Base-by-base conservation (phyloP, 352 stramenopile species). In the Pythium biforme region DNA sequence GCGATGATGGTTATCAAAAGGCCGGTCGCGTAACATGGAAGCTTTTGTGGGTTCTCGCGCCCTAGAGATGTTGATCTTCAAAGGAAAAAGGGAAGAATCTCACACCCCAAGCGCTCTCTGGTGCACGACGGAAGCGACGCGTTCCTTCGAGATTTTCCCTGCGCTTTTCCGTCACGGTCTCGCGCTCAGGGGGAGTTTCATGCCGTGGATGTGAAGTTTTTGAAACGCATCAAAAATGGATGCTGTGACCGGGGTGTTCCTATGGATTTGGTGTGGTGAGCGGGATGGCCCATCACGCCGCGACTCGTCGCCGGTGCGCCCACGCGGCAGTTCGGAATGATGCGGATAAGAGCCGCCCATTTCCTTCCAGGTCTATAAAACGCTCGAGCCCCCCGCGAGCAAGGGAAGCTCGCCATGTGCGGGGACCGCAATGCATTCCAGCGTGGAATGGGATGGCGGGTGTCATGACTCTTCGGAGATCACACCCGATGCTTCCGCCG, bases 1-100 rank as follows among this genome's bases (percentile, higher is more conserved):
- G 54, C 40, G 4, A 23, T 58, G 63, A 70, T 70, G 63, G 63
- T 54, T 65, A 70, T 70, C 63, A 70, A 70, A 53, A 34, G 5
- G 20, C 19, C 19, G n/a, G 23, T 59, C 48, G 43, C 29, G 48
- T 34, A 59, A 56, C 57, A 40, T 62, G 27, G 45, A 62, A 59
- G 39, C 12, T 59, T 33, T 7, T 56, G 29, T 19, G 37, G 12
- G 37, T n/a, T 20, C 37, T 19, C 11, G 11, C 37, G 37, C 14
- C 37, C 11, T 12, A 37, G 8, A n/a, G n/a, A n/a, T n/a, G n/a
- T n/a, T n/a, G n/a, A n/a, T n/a, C n/a, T n/a, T n/a, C n/a, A n/a
- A n/a, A 37, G 14, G 31, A 37, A 11, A 37, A 11, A 37, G 31
- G 14, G 7, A 37, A 9, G 9, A 33, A 33, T 4, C 29, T 37